Conservation (phyloP, 371 early-diverging fungal species). For the Mucor indicus region DNA sequence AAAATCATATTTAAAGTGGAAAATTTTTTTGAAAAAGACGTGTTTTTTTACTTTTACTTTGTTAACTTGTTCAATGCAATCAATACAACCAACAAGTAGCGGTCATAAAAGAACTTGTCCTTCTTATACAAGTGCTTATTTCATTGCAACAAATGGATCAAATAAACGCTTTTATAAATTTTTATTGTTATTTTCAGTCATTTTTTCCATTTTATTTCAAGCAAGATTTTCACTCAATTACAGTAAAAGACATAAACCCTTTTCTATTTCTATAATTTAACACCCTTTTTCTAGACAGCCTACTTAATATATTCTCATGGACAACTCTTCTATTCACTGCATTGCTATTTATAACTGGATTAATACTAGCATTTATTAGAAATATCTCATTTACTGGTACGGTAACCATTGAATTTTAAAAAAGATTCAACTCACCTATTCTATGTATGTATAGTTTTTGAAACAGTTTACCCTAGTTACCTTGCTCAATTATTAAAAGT, state of each 20-base stretch:
- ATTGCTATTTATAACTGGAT: neutral
- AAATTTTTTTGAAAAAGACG: too few species aligned
- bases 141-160: neutral
- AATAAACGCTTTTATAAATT: neutral
- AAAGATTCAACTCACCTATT: neutral
- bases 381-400: constrained; percentile 3
- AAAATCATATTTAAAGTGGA: too few species aligned
- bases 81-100: too few species aligned
- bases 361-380: neutral
- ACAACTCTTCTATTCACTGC: neutral
- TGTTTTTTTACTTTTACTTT: too few species aligned
- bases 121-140: constrained; percentile 8
- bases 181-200: neutral
- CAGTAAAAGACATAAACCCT: neutral
- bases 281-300: neutral
- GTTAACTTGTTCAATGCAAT: too few species aligned
- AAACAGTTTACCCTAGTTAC: constrained; percentile 12
- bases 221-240: neutral
- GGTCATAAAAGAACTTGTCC: neutral
- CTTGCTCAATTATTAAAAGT: constrained; percentile 1
- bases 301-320: constrained; percentile 1
- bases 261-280: neutral
- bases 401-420: neutral
- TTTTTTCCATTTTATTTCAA: constrained; percentile 8
- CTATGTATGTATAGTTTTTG: constrained; percentile 2